A percentile compares a stretch with the other conserved stretches of the same genome.
Conservation (phyloP, 257 asterid species). For the Nicotiana undulata region DNA sequence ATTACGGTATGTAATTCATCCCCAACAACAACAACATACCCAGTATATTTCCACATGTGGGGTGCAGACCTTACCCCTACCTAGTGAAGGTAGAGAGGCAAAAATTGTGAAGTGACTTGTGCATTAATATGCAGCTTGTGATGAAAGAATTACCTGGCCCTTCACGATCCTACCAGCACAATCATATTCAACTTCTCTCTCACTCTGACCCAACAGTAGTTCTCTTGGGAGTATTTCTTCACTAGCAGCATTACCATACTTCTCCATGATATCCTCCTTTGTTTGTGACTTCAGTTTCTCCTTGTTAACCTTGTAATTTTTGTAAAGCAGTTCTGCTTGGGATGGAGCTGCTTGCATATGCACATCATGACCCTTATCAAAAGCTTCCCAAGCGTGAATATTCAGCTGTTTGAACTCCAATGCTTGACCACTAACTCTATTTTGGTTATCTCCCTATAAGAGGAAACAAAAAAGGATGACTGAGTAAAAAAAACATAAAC, state of each 20-base stretch:
- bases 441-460: slow-evolving; percentile 74
- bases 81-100: no score
- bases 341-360: slow-evolving; percentile 99
- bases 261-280: slow-evolving; percentile 78
- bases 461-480: not conserved
- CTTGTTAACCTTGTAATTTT: slow-evolving; percentile 67
- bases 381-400: slow-evolving; percentile 97
- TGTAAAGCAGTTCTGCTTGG: slow-evolving; percentile 87
- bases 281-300: slow-evolving; percentile 75
- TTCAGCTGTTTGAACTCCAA: slow-evolving; percentile 94
- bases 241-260: slow-evolving; percentile 92
- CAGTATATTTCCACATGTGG: no score
- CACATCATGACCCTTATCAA: slow-evolving; percentile 92
- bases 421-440: slow-evolving; percentile 93
- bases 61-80: no score
- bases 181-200: slow-evolving; percentile 82
- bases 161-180: slow-evolving; percentile 92
- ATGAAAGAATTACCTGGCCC: slow-evolving; percentile 64
- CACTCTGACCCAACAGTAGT: slow-evolving; percentile 88
- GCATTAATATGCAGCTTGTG: not conserved
- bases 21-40: not conserved
- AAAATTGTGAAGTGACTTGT: not conserved
- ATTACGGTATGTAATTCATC: not conserved
- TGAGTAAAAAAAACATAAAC: not conserved
- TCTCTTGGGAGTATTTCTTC: slow-evolving; percentile 81